Percentiles rank a stretch among this genome's conserved stretches.
phyloP scores from a whole-genome alignment of 352 stramenopile species.

The Globisporangium emineosum region DNA sequence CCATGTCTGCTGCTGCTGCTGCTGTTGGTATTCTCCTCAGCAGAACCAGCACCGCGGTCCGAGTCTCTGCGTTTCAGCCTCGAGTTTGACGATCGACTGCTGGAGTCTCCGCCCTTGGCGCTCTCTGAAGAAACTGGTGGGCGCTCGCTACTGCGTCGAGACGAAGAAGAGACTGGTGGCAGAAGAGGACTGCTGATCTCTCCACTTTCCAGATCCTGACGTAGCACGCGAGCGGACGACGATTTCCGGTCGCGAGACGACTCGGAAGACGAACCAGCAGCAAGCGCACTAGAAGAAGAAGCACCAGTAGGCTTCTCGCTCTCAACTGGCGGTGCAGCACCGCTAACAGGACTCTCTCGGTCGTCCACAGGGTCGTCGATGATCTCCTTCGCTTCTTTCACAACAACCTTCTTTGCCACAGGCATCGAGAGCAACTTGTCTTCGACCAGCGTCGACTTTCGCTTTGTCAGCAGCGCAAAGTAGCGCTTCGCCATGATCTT shows the following conservation, averaged over 20 bases:
- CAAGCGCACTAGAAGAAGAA: conserved; percentile 6
- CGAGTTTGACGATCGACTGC: conserved; percentile 5
- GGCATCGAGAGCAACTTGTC: conserved; percentile 43
- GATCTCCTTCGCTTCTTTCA: conserved; percentile 24
- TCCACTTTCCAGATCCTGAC: conserved; percentile 47
- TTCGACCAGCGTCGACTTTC: conserved; percentile 61
- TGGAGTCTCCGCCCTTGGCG: conserved; percentile 1
- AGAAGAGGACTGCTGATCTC: conserved; percentile 34
- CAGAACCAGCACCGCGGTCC: conserved; percentile 18
- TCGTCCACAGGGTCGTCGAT: conserved; percentile 14
- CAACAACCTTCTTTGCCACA: conserved; percentile 21
- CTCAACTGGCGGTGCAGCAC: background rate
- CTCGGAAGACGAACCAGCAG: conserved; percentile 5
- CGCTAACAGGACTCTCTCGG: background rate
- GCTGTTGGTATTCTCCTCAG: conserved; percentile 3
- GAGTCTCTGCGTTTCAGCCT: conserved; percentile 24
- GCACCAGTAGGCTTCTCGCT: background rate
- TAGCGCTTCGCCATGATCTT: conserved; percentile 91
- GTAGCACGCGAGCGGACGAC: conserved; percentile 21
- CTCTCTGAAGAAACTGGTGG: conserved; percentile 1
- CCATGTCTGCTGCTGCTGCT: conserved; percentile 22
- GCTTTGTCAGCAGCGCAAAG: conserved; percentile 76
- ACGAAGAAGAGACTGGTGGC: background rate
- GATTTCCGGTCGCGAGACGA: conserved; percentile 12
- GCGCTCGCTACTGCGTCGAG: conserved; percentile 15